Evolutionary conservation across 2,329 filamentous ascomycete species (phyloP), one percentile per base, ranked within the genome.

Genomic region (Chalaropsis thielavioides): DNA sequence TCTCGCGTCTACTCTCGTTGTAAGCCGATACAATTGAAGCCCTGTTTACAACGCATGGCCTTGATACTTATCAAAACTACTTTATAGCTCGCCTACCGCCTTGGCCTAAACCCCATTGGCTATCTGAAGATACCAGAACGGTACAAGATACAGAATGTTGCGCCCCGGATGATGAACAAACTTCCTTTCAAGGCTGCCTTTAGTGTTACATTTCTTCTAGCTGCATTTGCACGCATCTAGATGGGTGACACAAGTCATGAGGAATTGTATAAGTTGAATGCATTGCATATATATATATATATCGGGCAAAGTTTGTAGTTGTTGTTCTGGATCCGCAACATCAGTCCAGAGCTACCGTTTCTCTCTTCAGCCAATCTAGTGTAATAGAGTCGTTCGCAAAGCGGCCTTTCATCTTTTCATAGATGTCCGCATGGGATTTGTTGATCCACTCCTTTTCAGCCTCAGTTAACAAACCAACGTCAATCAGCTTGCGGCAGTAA

Each of bases 381-480:
- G 90, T 89, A 70, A 88, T 73, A 61, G 84, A 76, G 72, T 95
- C 90, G 1, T 83, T 78, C 69, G 86, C 78, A 70, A 99, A 92
- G 75, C 83, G 91, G 19, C 77, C 79, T 72, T 84, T 84, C 3
- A 90, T 96, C 80, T 94, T 96, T 67, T 87, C 83, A 74, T 85
- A 82, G 17, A 99, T 86, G 73, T 94, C 86, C 41, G 80, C 76
- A 73, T 96, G 89, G 73, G 95, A 95, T 51, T 84, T 80, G 71
- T 97, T 95, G 69, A 99, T 76, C 89, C 92, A 99, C 67, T 82
- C 76, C 76, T 87, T 89, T 77, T 99, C 94, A 13, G 78, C 79
- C 3, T 79, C 77, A 0, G 85, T 91, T 69, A 99, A 76, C 41
- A 96, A 78, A 62, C 73, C 79, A 64, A 81, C 77, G 70, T 97